Percentiles rank a stretch among this genome's conserved stretches.
phyloP scores from a whole-genome alignment of 306 rosid genomes.

The Hippophae gyantsensis region DNA sequence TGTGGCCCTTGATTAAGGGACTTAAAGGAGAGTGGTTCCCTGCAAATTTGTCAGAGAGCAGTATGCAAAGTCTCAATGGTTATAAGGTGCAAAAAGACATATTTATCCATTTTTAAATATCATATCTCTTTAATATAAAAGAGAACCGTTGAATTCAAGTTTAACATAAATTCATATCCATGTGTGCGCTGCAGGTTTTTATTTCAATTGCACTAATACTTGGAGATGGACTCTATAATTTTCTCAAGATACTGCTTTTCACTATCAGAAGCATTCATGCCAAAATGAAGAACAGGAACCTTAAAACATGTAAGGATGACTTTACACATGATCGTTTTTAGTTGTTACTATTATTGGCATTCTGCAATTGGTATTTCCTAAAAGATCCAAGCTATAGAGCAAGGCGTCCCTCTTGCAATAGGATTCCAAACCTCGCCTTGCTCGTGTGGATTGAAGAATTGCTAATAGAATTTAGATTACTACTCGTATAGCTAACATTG shows the following conservation, averaged over 20 bases:
- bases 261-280: conserved; percentile 44
- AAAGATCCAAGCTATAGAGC: not conserved
- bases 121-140: not conserved
- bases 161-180: conserved; percentile 7
- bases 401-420: too few relatives aligned
- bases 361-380: conserved; percentile 3
- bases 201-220: conserved; percentile 85
- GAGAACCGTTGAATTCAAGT: conserved; percentile 7
- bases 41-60: conserved; percentile 54
- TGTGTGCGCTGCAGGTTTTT: conserved; percentile 55
- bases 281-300: conserved; percentile 35
- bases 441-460: not conserved
- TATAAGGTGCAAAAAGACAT: conserved; percentile 54
- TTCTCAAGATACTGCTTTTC: conserved; percentile 65
- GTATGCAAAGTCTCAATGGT: conserved; percentile 91
- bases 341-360: not conserved
- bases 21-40: conserved; percentile 97
- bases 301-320: conserved; percentile 41
- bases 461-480: conserved; percentile 7
- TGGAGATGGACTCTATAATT: conserved; percentile 94
- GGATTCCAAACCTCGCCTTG: too few relatives aligned
- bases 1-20: conserved; percentile 86
- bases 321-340: not conserved
- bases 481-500: conserved; percentile 13
- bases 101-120: conserved; percentile 1